phyloP scores from a whole-genome alignment of 208 protist genomes.

The Leishmania aethiopica region DNA sequence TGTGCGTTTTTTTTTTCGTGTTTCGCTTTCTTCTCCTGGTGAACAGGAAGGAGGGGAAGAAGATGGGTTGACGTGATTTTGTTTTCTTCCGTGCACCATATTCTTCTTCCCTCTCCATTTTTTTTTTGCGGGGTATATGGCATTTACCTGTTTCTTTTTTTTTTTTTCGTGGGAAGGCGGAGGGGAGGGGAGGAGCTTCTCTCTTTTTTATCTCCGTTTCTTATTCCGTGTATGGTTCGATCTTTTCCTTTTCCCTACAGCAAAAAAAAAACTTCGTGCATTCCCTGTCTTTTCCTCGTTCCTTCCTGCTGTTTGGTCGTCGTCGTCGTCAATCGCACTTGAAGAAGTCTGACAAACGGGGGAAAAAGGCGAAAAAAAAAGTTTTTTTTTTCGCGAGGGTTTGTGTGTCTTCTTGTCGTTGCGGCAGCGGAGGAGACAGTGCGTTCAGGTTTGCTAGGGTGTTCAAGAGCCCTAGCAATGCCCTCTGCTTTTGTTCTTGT shows the following conservation, averaged over 20 bases:
- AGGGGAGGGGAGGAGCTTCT: background rate
- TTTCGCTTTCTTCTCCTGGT: constrained; percentile 10
- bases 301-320: background rate
- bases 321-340: background rate
- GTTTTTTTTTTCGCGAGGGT: no score
- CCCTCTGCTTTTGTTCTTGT: background rate
- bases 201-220: background rate
- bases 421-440: background rate
- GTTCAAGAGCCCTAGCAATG: background rate
- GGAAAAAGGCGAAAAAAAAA: background rate
- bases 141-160: constrained; percentile 5
- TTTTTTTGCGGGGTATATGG: constrained; percentile 16
- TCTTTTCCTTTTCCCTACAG: constrained; percentile 13
- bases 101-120: background rate
- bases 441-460: background rate
- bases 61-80: background rate
- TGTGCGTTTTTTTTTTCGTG: constrained; percentile 12
- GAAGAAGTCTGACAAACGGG: background rate
- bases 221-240: background rate
- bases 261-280: background rate
- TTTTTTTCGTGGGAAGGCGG: background rate
- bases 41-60: background rate
- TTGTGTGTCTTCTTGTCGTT: background rate
- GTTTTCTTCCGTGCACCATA: background rate
- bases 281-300: background rate